phyloP scores from a whole-genome alignment of 2,329 filamentous ascomycete species.

The Scedosporium apiospermum region DNA sequence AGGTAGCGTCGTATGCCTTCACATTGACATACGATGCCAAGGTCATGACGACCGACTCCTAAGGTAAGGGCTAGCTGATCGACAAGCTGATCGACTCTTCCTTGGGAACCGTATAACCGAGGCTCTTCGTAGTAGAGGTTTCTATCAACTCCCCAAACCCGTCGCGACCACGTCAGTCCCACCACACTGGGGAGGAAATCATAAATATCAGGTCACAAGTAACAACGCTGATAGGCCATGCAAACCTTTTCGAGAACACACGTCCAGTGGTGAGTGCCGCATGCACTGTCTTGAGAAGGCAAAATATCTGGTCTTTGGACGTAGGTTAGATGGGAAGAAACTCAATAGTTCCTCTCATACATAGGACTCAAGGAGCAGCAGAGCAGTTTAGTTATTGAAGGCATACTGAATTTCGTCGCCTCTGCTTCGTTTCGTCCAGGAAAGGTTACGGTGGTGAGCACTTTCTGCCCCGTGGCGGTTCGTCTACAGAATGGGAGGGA shows the following conservation, averaged over 20 bases:
- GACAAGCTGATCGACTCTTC: conserved; percentile 59
- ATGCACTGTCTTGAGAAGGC: conserved; percentile 50
- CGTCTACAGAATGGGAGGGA: conserved; percentile 6
- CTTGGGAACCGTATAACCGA: conserved; percentile 60
- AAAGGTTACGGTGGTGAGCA: conserved; percentile 23
- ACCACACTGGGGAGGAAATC: too few relatives aligned
- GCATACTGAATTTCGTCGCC: conserved; percentile 40
- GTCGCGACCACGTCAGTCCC: too few relatives aligned
- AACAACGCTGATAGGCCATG: background rate
- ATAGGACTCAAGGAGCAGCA: background rate
- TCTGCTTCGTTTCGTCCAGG: conserved; percentile 38
- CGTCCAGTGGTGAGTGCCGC: conserved; percentile 45
- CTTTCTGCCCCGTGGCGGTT: background rate
- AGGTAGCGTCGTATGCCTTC: too few relatives aligned
- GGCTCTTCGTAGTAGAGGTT: conserved; percentile 74
- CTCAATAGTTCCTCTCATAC: background rate
- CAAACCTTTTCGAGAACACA: conserved; percentile 53
- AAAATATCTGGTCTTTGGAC: conserved; percentile 41
- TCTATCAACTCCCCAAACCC: conserved; percentile 30
- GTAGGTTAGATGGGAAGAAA: background rate
- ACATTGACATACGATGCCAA: conserved; percentile 55
- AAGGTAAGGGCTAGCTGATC: conserved; percentile 68
- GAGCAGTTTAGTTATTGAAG: too few relatives aligned
- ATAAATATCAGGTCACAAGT: too few relatives aligned
- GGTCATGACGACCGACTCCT: conserved; percentile 47